Evolutionary conservation across 805 yeast species (phyloP).

Genomic region (Candida tammaniensis): DNA sequence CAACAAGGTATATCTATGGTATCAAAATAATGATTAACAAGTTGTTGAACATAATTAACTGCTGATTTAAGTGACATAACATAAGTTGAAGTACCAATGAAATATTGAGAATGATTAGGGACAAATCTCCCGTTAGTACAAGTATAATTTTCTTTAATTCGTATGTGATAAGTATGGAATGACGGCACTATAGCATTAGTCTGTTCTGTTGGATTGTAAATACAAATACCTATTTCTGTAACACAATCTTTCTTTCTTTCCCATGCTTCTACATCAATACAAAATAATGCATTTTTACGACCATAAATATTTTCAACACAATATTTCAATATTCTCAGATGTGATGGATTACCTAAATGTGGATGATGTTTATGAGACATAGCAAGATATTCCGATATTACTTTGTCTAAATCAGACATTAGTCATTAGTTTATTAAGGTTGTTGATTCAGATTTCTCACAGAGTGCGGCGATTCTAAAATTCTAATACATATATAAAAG

Average conservation of each 20-base stretch:
- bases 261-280: conserved; percentile 58
- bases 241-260: conserved; percentile 41
- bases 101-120: conserved; percentile 50
- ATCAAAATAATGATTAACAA: conserved; percentile 45
- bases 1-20: conserved; percentile 5
- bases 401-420: neutral
- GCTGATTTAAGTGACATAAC: conserved; percentile 38
- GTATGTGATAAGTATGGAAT: conserved; percentile 39
- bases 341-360: conserved; percentile 3
- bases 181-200: conserved; percentile 35
- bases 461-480: too few species aligned
- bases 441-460: neutral
- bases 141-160: conserved; percentile 42
- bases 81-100: conserved; percentile 48
- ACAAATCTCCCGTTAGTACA: conserved; percentile 52
- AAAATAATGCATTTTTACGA: conserved; percentile 33
- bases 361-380: conserved; percentile 10
- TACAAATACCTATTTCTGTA: conserved; percentile 58
- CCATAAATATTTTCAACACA: conserved; percentile 17
- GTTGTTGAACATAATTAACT: conserved; percentile 35
- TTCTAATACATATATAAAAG: too few species aligned
- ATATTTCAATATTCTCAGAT: conserved; percentile 5
- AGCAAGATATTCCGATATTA: conserved; percentile 7
- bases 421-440: neutral
- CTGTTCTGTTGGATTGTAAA: conserved; percentile 54